Percentiles rank a stretch among this genome's conserved stretches.
Evolutionary conservation across 2,329 filamentous ascomycete species (phyloP).

Genomic region (Cladosporium colombiae): DNA sequence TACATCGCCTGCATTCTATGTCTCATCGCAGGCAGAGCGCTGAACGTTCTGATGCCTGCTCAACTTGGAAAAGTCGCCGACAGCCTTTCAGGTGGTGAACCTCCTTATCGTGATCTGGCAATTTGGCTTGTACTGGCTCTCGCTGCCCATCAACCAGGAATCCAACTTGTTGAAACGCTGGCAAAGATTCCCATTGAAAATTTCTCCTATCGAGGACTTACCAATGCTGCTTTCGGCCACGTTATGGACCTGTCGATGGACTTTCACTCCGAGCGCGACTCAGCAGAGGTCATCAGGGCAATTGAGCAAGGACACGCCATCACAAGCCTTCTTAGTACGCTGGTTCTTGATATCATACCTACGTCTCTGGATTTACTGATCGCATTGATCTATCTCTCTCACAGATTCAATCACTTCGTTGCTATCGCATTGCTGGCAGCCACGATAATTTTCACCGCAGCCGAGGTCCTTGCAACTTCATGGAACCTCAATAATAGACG

Average conservation of each 20-base stretch:
- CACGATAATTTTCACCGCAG: constrained; percentile 54
- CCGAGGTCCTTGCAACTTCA: constrained; percentile 47
- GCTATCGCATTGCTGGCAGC: constrained; percentile 51
- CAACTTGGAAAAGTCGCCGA: constrained; percentile 80
- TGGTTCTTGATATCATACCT: constrained; percentile 62
- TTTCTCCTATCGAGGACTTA: constrained; percentile 59
- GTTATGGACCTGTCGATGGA: constrained; percentile 70
- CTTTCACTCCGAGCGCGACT: constrained; percentile 67
- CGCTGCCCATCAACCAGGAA: constrained; percentile 53
- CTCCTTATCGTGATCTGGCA: constrained; percentile 56
- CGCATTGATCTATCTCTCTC: constrained; percentile 62
- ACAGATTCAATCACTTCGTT: constrained; percentile 64
- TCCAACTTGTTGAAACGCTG: constrained; percentile 53
- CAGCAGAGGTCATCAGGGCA: constrained; percentile 64
- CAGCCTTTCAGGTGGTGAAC: constrained; percentile 54
- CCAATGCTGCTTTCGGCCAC: constrained; percentile 64
- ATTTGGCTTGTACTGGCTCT: constrained; percentile 54
- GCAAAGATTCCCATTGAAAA: constrained; percentile 57
- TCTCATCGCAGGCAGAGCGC: constrained; percentile 67
- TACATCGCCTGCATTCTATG: constrained; percentile 67
- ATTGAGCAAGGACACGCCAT: constrained; percentile 65
- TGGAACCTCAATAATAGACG: constrained; percentile 40
- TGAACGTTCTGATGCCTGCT: constrained; percentile 77
- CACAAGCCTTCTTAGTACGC: constrained; percentile 59
- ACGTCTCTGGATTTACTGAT: constrained; percentile 63